These are phyloP conservation scores for Ustilago nuda DNA, from an alignment of 1,284 basidiomycete genomes.

Conservation along the genomic window DNA sequence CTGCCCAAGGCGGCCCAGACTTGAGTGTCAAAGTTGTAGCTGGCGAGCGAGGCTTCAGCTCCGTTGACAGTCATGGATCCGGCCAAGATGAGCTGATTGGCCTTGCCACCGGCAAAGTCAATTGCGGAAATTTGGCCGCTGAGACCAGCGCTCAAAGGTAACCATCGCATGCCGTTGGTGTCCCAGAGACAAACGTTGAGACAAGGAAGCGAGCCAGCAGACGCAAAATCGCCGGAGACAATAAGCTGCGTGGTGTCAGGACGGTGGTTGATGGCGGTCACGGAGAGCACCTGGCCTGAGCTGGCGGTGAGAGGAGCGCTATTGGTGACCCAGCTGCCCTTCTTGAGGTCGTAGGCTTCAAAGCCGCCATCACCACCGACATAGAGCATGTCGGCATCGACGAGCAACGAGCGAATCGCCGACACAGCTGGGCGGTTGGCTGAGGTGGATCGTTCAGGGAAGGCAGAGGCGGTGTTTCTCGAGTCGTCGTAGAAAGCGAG, in stretches of 20 bases:
- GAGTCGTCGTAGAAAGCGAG: slow-evolving; percentile 80
- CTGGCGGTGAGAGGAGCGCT: slow-evolving; percentile 46
- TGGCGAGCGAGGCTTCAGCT: slow-evolving; percentile 77
- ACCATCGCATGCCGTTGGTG: slow-evolving; percentile 79
- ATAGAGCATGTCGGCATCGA: slow-evolving; percentile 60
- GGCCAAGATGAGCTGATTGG: slow-evolving; percentile 64
- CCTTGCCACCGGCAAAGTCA: slow-evolving; percentile 74
- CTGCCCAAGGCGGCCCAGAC: slow-evolving; percentile 76
- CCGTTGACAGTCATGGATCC: slow-evolving; percentile 81
- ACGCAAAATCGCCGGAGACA: slow-evolving; percentile 85
- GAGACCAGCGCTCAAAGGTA: slow-evolving; percentile 81
- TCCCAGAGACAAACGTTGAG: slow-evolving; percentile 84
- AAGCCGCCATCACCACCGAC: slow-evolving; percentile 65
- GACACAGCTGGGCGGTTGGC: slow-evolving; percentile 62
- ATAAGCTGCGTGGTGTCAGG: slow-evolving; percentile 78
- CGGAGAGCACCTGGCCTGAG: slow-evolving; percentile 72
- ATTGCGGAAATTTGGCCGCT: slow-evolving; percentile 83
- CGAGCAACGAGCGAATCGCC: slow-evolving; percentile 73
- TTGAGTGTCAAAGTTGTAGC: slow-evolving; percentile 77
- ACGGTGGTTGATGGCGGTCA: slow-evolving; percentile 80
- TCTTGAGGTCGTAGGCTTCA: slow-evolving; percentile 55
- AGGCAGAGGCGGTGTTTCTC: slow-evolving; percentile 72
- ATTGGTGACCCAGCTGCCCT: slow-evolving; percentile 51
- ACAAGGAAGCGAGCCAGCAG: slow-evolving; percentile 82
- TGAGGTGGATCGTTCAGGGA: slow-evolving; percentile 69